A percentile compares a stretch with the other conserved stretches of the same genome.
phyloP scores from a whole-genome alignment of 495 filamentous ascomycete species.

The Coniosporium apollinis region DNA sequence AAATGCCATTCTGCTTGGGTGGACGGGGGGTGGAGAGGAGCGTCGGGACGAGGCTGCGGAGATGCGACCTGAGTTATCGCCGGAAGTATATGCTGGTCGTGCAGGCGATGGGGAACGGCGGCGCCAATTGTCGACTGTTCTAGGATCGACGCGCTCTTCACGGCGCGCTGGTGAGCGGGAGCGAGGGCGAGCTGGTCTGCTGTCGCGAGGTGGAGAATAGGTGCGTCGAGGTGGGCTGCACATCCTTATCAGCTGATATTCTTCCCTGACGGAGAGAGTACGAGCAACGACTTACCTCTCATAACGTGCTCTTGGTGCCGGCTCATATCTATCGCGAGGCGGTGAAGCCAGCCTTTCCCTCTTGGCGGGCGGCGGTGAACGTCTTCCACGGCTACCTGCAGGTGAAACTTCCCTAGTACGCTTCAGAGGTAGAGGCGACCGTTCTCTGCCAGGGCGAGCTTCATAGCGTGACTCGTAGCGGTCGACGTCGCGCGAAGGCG shows the following conservation, averaged over 20 bases:
- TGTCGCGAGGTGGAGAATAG: constrained; percentile 16
- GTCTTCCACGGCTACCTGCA: constrained; percentile 14
- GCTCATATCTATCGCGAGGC: constrained; percentile 17
- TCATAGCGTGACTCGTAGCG: too few relatives aligned
- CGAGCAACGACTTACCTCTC: constrained; percentile 11
- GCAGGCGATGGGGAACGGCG: constrained; percentile 20
- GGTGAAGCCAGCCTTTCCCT: constrained; percentile 20
- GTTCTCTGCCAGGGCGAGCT: constrained; percentile 12
- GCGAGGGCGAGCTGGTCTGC: constrained; percentile 14
- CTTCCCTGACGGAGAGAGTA: too few relatives aligned
- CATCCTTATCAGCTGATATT: too few relatives aligned
- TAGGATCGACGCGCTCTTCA: constrained; percentile 17
- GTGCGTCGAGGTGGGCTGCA: constrained; percentile 9
- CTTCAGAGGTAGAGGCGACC: constrained; percentile 22
- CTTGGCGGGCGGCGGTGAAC: constrained; percentile 20
- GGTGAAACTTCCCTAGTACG: constrained; percentile 21
- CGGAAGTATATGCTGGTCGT: too few relatives aligned
- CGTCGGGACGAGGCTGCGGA: constrained; percentile 22
- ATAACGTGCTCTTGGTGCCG: constrained; percentile 10
- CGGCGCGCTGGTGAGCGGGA: constrained; percentile 22
- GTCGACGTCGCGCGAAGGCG: too few relatives aligned
- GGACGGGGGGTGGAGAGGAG: constrained; percentile 25
- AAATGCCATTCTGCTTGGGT: constrained; percentile 20
- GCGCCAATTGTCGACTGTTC: constrained; percentile 18
- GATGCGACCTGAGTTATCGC: constrained; percentile 17